Evolutionary conservation across 2,329 filamentous ascomycete species (phyloP), one percentile per base, ranked within the genome.

Genomic region (Phoma sp.): DNA sequence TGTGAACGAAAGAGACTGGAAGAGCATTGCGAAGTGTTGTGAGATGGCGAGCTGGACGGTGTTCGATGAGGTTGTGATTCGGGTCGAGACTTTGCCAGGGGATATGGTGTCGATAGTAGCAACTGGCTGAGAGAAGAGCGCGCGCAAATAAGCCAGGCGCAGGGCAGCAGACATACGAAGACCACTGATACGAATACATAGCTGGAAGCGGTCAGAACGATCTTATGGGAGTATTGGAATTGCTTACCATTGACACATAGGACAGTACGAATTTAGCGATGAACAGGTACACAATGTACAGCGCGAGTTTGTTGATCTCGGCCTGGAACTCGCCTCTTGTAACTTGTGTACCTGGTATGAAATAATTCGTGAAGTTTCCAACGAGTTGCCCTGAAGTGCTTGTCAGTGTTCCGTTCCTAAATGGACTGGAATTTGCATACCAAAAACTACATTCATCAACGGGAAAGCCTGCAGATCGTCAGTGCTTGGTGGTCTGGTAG

Each of bases 381-480:
- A 86, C 79, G 1, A 73, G 68, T 50, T 73, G 67, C 25, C 72
- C 67, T 74, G 55, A 43, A 7, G 11, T 14, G 8, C 2, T 18
- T 18, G 52, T 14, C 58, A 55, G 38, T 11, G 24, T 32, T 25
- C 6, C 32, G 6, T 22, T 25, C 23, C 2, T 74, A 68, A 51
- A 82, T 4, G 82, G 64, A 85, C 82, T 9, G 85, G 72, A 7
- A 85, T 72, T 8, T 40, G 43, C 33, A 72, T 71, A 60, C 83
- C 83, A 66, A 86, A 84, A 6, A 86, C 75, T 35, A 87, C 74
- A 33, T 85, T 83, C 82, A 87, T 86, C 30, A 86, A 61, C 0
- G 83, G 83, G 6, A 83, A 66, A 0, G 71, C 52, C 52, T 56
- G 18, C 6, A 2, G 2, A 2, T 11, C 6, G 27, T 56, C 27